Percentiles rank a stretch among this genome's conserved stretches.
phyloP scores from a whole-genome alignment of 2,329 filamentous ascomycete genomes.

The Xylaria sp. region DNA sequence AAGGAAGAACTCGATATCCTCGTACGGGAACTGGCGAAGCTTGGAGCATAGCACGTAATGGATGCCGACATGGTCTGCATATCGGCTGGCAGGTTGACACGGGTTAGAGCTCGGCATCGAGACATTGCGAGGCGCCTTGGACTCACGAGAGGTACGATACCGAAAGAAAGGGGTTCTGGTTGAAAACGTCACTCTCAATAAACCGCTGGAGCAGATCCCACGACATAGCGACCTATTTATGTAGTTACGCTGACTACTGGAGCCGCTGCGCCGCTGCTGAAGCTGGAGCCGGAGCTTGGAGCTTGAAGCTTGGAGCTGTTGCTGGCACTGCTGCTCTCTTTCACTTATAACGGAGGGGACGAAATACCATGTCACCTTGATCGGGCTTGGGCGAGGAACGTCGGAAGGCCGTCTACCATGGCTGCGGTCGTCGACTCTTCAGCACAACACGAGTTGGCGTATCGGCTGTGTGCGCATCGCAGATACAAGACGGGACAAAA shows the following conservation, averaged over 20 bases:
- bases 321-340: conserved; percentile 26
- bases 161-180: conserved; percentile 87
- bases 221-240: conserved; percentile 66
- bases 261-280: conserved; percentile 11
- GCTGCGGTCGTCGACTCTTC: conserved; percentile 43
- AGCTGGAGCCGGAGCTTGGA: too few species aligned
- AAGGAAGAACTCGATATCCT: conserved; percentile 93
- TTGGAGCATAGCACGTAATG: conserved; percentile 91
- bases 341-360: conserved; percentile 43
- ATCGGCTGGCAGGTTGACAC: conserved; percentile 68
- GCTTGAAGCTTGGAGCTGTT: background rate
- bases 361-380: conserved; percentile 49
- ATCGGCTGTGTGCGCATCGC: conserved; percentile 34
- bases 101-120: conserved; percentile 24
- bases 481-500: conserved; percentile 23
- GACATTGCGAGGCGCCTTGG: conserved; percentile 18
- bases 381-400: conserved; percentile 45
- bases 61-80: conserved; percentile 89
- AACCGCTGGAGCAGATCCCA: conserved; percentile 91
- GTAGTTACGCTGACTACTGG: background rate
- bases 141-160: conserved; percentile 89
- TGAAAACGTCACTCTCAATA: conserved; percentile 94
- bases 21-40: conserved; percentile 87
- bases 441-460: conserved; percentile 27
- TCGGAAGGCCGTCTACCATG: conserved; percentile 47